Base-by-base conservation (phyloP, 345 rosid species). In the Arabidopsis arenosa region DNA sequence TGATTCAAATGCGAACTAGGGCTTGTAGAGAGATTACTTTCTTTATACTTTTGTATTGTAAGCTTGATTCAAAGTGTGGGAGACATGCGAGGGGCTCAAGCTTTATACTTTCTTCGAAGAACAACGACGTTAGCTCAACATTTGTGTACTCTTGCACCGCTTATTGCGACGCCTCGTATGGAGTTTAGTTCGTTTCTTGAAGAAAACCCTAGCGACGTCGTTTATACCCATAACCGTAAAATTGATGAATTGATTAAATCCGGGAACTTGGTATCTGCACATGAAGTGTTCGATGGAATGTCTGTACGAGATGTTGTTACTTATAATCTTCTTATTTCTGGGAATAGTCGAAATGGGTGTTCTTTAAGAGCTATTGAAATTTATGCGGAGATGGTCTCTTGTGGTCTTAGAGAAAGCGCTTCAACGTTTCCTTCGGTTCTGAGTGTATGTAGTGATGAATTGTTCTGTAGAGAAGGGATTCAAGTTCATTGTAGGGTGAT, bases 401-500 rank as follows among this genome's bases (percentile, higher is more conserved):
- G 17, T 51, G 88, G 87, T 62, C 77, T 93, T 26, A 77, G 74
- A 74, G 98, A 93, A 80, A 90, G 80, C 67, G 85, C 85, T 13
- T 83, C 85, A 1, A 89, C 93, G 7, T 86, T 85, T 77, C 86
- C 94, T 65, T 85, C 94, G 7, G 88, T 87, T 66, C 43, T 87
- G 53, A 87, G 96, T 79, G 72, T 85, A 49, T 90, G 97, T 83
- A 74, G 78, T 26, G 65, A 76, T 43, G 80, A 54, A 5, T 79
- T 77, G 64, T 81, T 89, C 41, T 62, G 18, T 32, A 65, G 59
- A 68, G 91, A 85, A 82, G 97, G 93, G 48, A 74, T 72, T 76
- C 97, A 89, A 69, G 86, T 84, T 74, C 96, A 89, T 51, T 82
- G 96, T 70, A 88, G 97, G 76, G 87, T 84, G 75, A 39, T 89